Evolutionary conservation across 441 rosid genomes (phyloP).

Genomic region (Biscutella laevigata): DNA sequence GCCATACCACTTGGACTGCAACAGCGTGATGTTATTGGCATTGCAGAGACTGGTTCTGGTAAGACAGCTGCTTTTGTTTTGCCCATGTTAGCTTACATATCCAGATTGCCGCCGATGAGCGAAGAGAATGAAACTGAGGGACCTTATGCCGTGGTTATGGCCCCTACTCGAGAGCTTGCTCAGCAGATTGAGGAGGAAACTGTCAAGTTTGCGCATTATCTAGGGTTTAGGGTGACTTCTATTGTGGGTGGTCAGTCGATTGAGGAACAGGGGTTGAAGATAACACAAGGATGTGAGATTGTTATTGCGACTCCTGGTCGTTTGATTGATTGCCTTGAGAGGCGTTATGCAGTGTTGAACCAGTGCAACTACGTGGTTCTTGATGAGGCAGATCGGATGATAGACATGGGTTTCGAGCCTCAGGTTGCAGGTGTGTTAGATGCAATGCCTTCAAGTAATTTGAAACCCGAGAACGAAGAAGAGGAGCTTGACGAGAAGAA

Average conservation of each 20-base stretch:
- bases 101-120: constrained; percentile 67
- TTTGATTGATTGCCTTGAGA: constrained; percentile 78
- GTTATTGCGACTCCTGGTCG: constrained; percentile 90
- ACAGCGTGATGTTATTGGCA: constrained; percentile 88
- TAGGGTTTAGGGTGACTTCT: constrained; percentile 84
- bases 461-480: constrained; percentile 93
- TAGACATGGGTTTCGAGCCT: constrained; percentile 98
- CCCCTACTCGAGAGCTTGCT: constrained; percentile 84
- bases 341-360: constrained; percentile 76
- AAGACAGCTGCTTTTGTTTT: constrained; percentile 92
- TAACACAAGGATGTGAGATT: constrained; percentile 91
- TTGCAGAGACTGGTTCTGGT: constrained; percentile 92
- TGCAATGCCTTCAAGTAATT: constrained; percentile 92
- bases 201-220: constrained; percentile 78
- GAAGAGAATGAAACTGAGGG: constrained; percentile 90
- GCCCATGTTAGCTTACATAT: constrained; percentile 85
- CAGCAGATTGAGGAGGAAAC: constrained; percentile 97
- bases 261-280: constrained; percentile 84
- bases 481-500: constrained; percentile 90
- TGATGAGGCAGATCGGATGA: constrained; percentile 96
- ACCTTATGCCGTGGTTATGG: constrained; percentile 90
- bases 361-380: constrained; percentile 91
- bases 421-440: constrained; percentile 85
- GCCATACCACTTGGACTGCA: constrained; percentile 82
- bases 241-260: constrained; percentile 92